A percentile compares a stretch with the other conserved stretches of the same genome.
These are phyloP conservation scores for Beauveria sp. DNA, from an alignment of 2,329 filamentous ascomycete genomes.

Conservation along the genomic window DNA sequence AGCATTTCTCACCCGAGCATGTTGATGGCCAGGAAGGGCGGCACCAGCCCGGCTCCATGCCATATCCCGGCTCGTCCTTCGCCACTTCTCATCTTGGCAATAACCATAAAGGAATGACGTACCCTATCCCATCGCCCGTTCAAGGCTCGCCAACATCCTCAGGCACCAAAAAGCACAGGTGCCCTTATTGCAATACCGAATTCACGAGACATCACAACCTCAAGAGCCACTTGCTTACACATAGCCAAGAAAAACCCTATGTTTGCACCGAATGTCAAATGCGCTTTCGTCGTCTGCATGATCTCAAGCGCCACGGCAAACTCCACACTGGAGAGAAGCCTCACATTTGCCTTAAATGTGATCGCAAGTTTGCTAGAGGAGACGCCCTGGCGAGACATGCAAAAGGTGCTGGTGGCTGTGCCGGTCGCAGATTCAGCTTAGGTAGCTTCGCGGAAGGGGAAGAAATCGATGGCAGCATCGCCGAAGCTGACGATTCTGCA, in stretches of 20 bases:
- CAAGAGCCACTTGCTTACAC: conserved; percentile 93
- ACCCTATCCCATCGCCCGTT: conserved; percentile 42
- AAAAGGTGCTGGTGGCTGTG: conserved; percentile 92
- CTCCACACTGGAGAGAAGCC: conserved; percentile 94
- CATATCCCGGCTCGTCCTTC: conserved; percentile 47
- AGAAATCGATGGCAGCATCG: conserved; percentile 50
- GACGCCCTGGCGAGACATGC: conserved; percentile 92
- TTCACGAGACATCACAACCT: conserved; percentile 97
- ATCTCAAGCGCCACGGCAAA: conserved; percentile 87
- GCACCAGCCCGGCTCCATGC: conserved; percentile 40
- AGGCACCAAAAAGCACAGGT: conserved; percentile 85
- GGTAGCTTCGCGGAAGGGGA: conserved; percentile 75
- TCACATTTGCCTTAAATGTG: conserved; percentile 90
- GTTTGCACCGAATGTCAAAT: conserved; percentile 89
- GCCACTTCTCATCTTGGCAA: conserved; percentile 34
- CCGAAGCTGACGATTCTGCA: conserved; percentile 45
- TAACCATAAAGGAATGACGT: conserved; percentile 47
- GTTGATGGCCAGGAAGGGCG: conserved; percentile 45
- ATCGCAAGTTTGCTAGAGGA: conserved; percentile 87
- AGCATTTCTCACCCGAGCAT: conserved; percentile 28
- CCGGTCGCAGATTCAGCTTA: conserved; percentile 80
- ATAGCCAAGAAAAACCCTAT: conserved; percentile 97
- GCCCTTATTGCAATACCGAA: conserved; percentile 90
- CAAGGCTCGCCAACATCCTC: conserved; percentile 51
- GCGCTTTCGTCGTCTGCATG: conserved; percentile 85